phyloP scores from a whole-genome alignment of 176 grass and related monocot species.

The Cenchrus fungigraminus region DNA sequence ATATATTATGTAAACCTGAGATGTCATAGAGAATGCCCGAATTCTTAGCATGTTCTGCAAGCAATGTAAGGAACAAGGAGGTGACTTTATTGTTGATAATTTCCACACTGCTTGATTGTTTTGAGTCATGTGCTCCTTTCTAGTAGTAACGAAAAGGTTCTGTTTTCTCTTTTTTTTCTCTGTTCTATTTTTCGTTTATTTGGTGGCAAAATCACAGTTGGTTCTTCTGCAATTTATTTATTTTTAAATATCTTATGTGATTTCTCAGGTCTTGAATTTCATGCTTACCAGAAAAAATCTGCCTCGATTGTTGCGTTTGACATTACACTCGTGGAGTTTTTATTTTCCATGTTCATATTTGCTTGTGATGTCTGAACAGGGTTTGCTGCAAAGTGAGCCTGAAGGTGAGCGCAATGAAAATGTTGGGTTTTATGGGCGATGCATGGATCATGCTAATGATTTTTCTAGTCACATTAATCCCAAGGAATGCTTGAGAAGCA shows the following conservation, averaged over 20 bases:
- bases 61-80: neutral
- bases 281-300: neutral
- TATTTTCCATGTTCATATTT: conserved; percentile 28
- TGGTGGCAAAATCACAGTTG: neutral
- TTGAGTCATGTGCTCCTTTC: conserved; percentile 24
- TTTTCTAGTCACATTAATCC: conserved; percentile 40
- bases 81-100: conserved; percentile 22
- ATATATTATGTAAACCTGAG: neutral
- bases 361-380: conserved; percentile 51
- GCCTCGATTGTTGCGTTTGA: neutral
- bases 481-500: conserved; percentile 52
- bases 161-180: neutral
- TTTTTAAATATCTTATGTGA: no score
- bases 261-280: conserved; percentile 14
- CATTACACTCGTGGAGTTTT: conserved; percentile 9
- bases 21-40: neutral
- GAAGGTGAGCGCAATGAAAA: conserved; percentile 82
- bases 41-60: neutral
- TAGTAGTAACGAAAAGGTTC: conserved; percentile 8
- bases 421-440: conserved; percentile 91
- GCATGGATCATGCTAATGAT: conserved; percentile 68
- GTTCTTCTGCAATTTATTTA: neutral
- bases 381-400: conserved; percentile 89
- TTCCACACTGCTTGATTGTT: conserved; percentile 18
- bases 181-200: neutral